Percentiles rank a stretch among this genome's conserved stretches.
Conservation (phyloP, 768 basidiomycete species). For the Pleurotus citrinopileatus region DNA sequence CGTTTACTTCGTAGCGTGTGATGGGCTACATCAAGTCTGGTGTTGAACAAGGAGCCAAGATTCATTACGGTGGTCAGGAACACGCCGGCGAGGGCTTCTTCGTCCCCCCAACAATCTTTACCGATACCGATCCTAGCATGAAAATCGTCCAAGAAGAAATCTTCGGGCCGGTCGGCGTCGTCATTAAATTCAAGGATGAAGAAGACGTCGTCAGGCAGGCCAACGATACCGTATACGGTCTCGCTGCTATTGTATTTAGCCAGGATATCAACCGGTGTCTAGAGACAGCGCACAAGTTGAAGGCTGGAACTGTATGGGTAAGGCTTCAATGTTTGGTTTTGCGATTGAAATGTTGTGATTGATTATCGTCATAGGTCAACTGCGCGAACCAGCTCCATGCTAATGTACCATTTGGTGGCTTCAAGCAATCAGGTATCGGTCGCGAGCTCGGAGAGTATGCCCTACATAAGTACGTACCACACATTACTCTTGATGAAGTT, state of each 20-base stretch:
- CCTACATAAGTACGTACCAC: slow-evolving; percentile 47
- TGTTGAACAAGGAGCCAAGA: slow-evolving; percentile 62
- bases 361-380: slow-evolving; percentile 33
- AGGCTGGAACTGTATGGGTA: slow-evolving; percentile 84
- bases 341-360: not conserved
- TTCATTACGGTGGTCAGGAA: slow-evolving; percentile 58
- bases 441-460: slow-evolving; percentile 82
- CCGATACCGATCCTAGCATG: slow-evolving; percentile 59
- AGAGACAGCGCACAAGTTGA: slow-evolving; percentile 65
- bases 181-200: slow-evolving; percentile 64
- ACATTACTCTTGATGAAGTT: not conserved
- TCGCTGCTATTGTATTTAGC: slow-evolving; percentile 86
- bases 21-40: slow-evolving; percentile 71
- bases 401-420: slow-evolving; percentile 80
- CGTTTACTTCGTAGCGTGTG: slow-evolving; percentile 43
- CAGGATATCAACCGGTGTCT: slow-evolving; percentile 75
- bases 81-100: slow-evolving; percentile 60
- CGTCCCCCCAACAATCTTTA: slow-evolving; percentile 60
- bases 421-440: slow-evolving; percentile 81
- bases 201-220: slow-evolving; percentile 68
- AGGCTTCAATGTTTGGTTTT: slow-evolving; percentile 4
- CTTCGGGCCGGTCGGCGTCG: slow-evolving; percentile 71
- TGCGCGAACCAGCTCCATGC: slow-evolving; percentile 47
- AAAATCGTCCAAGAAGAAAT: slow-evolving; percentile 68
- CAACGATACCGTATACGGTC: slow-evolving; percentile 86